Base-by-base conservation (phyloP, 257 asterid genomes). In the Voacanga thouarsii region DNA sequence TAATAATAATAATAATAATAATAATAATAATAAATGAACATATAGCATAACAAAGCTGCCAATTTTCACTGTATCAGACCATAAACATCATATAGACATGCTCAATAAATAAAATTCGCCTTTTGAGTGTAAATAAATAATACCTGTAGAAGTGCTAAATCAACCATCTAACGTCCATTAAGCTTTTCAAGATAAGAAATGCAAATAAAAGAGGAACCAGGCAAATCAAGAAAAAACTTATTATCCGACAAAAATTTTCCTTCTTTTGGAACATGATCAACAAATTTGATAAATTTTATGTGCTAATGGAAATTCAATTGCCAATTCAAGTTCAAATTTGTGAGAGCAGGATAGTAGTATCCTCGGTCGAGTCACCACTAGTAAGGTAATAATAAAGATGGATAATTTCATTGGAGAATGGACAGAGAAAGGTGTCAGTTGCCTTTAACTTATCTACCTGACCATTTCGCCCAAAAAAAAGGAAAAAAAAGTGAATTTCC, bases 241-340 rank as follows among this genome's bases (percentile, higher is more conserved):
- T 64, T 18, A 59, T 75, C 28, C 49, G 14, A 63, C 37, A 67
- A 26, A 43, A 82, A 63, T 51, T 39, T 66, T 26, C 60, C 47
- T 64, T 59, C 77, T 47, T 19, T 79, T 50, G 33, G 10, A 50
- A 49, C 43, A 43, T 44, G 41, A 23, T 18, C 24, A 51, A n/a
- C n/a, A n/a, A n/a, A n/a, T n/a, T 56, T 53, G 3, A 53, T 5
- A 53, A 2, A 56, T 21, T 19, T 56, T 6, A 57, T 6, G 12
- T 23, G 12, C 26, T 23, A 23, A 57, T 57, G 28, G 7, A 28
- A 57, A 57, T 57, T n/a, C n/a, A n/a, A n/a, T n/a, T n/a, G n/a
- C n/a, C n/a, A n/a, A n/a, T n/a, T 23, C 64, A 57, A n/a, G 30
- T 57, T 57, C 64, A 59, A 59, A 63, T 23, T 63, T 63, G 23